Evolutionary conservation across 306 rosid species (phyloP), one percentile per base, ranked within the genome.

Genomic region (Cicer pinnatifidum): DNA sequence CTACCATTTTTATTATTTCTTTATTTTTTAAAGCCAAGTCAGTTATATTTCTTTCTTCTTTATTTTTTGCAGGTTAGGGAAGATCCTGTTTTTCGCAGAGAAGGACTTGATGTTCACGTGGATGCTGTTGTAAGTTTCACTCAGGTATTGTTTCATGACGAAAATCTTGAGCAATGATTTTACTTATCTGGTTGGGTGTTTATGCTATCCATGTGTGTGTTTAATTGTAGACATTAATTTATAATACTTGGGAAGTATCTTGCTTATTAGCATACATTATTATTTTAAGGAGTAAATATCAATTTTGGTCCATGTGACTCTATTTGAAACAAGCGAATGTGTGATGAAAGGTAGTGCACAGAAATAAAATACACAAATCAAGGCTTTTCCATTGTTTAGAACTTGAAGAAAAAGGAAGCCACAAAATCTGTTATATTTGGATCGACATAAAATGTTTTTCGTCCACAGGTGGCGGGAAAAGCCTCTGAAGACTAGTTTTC

Each of bases 71-170:
- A 94, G 97, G 95, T 94, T 67, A 86, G 88, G 15, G 95, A 94
- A 81, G 99, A 94, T 80, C 97, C 99, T 61, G 89, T 94, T 80
- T 91, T 94, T 75, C 92, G 89, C 38, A 85, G 99, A 82, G 99
- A 94, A 81, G 95, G 97, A 53, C 80, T 89, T 19, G 88, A 91
- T 85, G 87, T 91, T 84, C 97, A 91, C 41, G 99, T 94, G 39
- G 90, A 94, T 78, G 84, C 97, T 74, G 78, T 86, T 79, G 78
- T 94, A 83, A 88, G 92, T 82, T 85, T 91, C 51, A 84, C 96
- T 43, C 95, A 94, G 99, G 99, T 94, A 81, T 54, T 52, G 75
- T 58, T 23, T 35, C 19, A 62, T 12, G 59, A 69, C 12, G 59
- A 11, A 61, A 37, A 53, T 39, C 19, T 56, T 64, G 35, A 48